These are phyloP conservation scores for Trametopsis cervina DNA, from an alignment of 768 basidiomycete species.

Conservation along the genomic window DNA sequence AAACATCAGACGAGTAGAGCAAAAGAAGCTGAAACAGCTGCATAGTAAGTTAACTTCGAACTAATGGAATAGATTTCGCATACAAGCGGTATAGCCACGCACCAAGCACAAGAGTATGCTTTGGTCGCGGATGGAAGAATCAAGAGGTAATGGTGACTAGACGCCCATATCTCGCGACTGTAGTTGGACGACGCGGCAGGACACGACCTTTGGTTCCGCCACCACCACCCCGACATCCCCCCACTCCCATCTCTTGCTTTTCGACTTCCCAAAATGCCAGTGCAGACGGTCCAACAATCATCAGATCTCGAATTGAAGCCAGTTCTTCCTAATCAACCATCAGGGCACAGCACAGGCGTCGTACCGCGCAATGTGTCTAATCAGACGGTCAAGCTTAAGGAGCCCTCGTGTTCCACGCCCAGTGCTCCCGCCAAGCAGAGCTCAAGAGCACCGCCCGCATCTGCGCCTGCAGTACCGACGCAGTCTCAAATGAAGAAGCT, in stretches of 20 bases:
- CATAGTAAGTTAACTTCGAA: too few relatives aligned
- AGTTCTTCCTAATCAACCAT: not conserved
- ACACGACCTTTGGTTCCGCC: not conserved
- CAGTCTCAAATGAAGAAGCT: constrained; percentile 50
- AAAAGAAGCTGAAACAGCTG: too few relatives aligned
- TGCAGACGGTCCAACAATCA: constrained; percentile 5
- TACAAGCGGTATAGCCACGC: too few relatives aligned
- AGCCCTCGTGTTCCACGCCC: constrained; percentile 5
- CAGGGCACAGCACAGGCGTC: not conserved
- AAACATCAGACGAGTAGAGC: too few relatives aligned
- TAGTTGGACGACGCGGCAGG: too few relatives aligned
- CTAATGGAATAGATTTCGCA: too few relatives aligned
- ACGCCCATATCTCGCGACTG: too few relatives aligned
- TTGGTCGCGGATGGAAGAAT: too few relatives aligned
- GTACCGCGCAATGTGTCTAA: constrained; percentile 6
- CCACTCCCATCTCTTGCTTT: not conserved
- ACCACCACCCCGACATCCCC: not conserved
- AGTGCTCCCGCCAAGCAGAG: constrained; percentile 4
- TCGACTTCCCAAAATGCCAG: constrained; percentile 6
- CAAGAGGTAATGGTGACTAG: too few relatives aligned
- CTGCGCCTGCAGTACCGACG: not conserved
- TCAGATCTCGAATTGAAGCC: constrained; percentile 7
- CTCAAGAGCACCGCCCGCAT: not conserved
- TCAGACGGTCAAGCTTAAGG: constrained; percentile 19
- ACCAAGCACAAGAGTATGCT: too few relatives aligned